Conservation (phyloP, 179 eudicot species). For the Drosera spatulata region DNA sequence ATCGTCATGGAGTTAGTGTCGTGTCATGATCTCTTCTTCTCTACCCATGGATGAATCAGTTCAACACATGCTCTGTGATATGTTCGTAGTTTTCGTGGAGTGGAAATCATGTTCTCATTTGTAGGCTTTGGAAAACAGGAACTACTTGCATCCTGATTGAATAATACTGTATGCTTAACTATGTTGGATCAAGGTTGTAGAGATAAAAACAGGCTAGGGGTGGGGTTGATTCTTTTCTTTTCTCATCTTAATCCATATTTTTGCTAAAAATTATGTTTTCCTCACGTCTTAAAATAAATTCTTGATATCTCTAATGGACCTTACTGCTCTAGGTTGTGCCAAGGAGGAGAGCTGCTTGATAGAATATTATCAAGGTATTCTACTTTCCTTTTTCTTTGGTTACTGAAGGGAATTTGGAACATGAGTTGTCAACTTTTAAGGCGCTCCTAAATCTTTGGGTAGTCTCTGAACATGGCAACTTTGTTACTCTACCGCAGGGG, state of each 20-base stretch:
- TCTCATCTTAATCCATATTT: neutral
- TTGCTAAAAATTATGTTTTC: neutral
- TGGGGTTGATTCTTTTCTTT: neutral
- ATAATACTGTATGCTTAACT: neutral
- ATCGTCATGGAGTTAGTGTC: slow-evolving; percentile 60
- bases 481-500: slow-evolving; percentile 38
- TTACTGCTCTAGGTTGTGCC: slow-evolving; percentile 57
- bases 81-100: neutral
- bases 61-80: neutral
- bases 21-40: neutral
- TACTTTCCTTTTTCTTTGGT: slow-evolving; percentile 25
- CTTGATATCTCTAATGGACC: slow-evolving; percentile 5
- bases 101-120: slow-evolving; percentile 12
- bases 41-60: neutral
- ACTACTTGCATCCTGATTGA: neutral
- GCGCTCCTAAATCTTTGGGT: neutral
- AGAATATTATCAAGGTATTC: slow-evolving; percentile 78
- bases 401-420: slow-evolving; percentile 28
- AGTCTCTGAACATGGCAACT: neutral
- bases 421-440: neutral
- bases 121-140: neutral
- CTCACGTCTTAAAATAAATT: neutral
- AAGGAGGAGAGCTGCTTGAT: too few species aligned
- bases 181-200: neutral
- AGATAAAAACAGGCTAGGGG: too few species aligned